Conservation (phyloP, 78 protist genomes). For the Dictyostelium citrinum region DNA sequence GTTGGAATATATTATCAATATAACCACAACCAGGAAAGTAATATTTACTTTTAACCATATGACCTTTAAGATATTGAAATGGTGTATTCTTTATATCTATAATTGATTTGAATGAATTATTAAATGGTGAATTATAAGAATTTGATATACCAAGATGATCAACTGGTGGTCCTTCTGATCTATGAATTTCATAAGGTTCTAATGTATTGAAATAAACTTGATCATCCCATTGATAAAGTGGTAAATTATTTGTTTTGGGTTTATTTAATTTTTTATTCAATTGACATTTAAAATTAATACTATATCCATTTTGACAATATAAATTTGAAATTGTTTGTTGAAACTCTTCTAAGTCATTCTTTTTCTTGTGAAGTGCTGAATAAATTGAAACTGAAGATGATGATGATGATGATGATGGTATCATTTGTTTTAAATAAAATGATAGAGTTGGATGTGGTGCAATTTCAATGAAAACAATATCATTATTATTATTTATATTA, state of each 20-base stretch:
- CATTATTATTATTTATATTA: background rate
- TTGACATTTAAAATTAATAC: background rate
- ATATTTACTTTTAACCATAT: conserved; percentile 20
- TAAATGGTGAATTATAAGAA: background rate
- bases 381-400: background rate
- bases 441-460: conserved; percentile 31
- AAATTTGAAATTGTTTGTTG: background rate
- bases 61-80: conserved; percentile 50
- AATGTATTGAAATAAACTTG: background rate
- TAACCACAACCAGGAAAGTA: conserved; percentile 51
- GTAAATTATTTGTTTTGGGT: background rate
- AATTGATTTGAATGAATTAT: background rate
- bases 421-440: background rate
- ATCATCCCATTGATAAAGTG: conserved; percentile 32
- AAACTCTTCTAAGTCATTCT: background rate
- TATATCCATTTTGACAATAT: background rate
- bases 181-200: background rate
- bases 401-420: too few species aligned
- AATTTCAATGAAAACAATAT: background rate
- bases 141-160: background rate
- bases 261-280: background rate
- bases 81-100: conserved; percentile 2
- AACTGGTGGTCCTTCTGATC: background rate
- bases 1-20: background rate
- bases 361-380: background rate